A percentile compares a stretch with the other conserved stretches of the same genome.
phyloP scores from a whole-genome alignment of 768 basidiomycete genomes.

The Strobilomyces confusus region DNA sequence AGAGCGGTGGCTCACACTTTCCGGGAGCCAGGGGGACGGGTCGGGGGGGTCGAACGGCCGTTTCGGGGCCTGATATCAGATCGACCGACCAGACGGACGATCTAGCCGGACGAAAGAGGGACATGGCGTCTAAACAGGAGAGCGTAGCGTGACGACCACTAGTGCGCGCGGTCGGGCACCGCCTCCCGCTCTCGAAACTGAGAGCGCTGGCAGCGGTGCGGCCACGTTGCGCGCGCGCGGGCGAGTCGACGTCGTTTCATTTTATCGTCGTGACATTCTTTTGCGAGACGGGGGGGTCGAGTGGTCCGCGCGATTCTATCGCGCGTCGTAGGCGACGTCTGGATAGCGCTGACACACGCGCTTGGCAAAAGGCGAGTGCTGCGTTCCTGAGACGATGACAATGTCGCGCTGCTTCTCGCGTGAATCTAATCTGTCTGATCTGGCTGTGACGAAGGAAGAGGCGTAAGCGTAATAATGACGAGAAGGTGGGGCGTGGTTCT shows the following conservation, averaged over 20 bases:
- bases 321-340: not conserved
- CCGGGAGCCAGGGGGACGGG: not conserved
- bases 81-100: slow-evolving; percentile 8
- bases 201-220: not conserved
- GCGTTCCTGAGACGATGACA: slow-evolving; percentile 14
- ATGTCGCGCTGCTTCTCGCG: not conserved
- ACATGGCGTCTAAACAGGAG: slow-evolving; percentile 6
- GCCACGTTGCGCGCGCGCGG: not conserved
- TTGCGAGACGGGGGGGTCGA: not conserved
- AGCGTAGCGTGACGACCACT: slow-evolving; percentile 1
- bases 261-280: not conserved
- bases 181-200: not conserved
- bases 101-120: not conserved
- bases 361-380: not conserved
- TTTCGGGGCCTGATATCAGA: not conserved
- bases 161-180: not conserved
- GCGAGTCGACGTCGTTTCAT: not conserved
- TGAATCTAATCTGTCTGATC: slow-evolving; percentile 8
- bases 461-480: slow-evolving; percentile 11
- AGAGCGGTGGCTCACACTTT: too few species aligned
- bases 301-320: not conserved
- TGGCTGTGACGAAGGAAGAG: slow-evolving; percentile 3
- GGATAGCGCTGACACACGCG: not conserved
- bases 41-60: not conserved
- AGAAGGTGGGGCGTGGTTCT: not conserved